Conservation (phyloP, 257 asterid genomes). For the Fraxinus quadrangulata region DNA sequence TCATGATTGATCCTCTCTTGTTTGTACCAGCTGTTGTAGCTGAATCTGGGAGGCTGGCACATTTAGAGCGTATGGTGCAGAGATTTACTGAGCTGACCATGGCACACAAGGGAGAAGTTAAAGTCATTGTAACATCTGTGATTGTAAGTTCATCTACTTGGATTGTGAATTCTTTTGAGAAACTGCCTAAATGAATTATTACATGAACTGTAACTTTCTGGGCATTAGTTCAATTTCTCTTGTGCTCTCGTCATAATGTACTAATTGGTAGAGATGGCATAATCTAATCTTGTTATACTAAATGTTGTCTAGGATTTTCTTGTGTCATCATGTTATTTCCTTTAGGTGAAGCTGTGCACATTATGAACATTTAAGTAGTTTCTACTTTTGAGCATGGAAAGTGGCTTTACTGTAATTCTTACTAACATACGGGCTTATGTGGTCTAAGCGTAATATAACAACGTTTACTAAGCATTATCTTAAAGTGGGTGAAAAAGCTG, state of each 20-base stretch:
- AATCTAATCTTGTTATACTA: too few relatives aligned
- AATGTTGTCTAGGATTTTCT: not conserved
- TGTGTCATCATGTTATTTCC: not conserved
- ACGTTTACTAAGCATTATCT: too few relatives aligned
- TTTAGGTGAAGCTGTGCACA: not conserved
- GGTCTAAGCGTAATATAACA: too few relatives aligned
- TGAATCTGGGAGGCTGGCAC: conserved; percentile 72
- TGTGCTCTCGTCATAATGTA: not conserved
- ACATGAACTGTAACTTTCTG: not conserved
- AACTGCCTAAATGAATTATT: not conserved
- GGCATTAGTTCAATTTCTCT: not conserved
- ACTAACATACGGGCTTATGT: not conserved
- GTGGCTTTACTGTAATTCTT: not conserved
- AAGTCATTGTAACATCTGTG: conserved; percentile 77
- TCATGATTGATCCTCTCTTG: not conserved
- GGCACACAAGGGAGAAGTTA: conserved; percentile 88
- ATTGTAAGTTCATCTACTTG: conserved; percentile 59
- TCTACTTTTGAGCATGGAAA: not conserved
- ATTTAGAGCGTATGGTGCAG: conserved; percentile 49
- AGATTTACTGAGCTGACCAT: conserved; percentile 74
- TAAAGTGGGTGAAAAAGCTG: too few relatives aligned
- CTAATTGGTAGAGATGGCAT: not conserved
- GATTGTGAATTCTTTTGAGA: conserved; percentile 8
- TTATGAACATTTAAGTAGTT: not conserved
- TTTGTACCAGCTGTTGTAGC: conserved; percentile 61